phyloP scores from a whole-genome alignment of 2,329 filamentous ascomycete species.

The Claviceps sp. region DNA sequence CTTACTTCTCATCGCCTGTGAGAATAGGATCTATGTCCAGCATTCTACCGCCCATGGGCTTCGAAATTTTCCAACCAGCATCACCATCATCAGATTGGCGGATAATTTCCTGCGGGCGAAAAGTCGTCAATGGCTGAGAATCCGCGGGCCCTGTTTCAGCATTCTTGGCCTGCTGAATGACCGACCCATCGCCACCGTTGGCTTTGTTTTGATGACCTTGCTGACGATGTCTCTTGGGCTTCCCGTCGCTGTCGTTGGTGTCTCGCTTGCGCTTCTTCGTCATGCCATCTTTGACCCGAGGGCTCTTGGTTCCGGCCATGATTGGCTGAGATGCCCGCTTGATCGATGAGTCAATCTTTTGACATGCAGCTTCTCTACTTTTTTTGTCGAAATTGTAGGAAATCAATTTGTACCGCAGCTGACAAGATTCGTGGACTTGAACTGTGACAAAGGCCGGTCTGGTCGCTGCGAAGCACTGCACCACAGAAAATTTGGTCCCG shows the following conservation, averaged over 20 bases:
- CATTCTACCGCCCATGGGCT: conserved; percentile 52
- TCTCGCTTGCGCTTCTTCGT: conserved; percentile 36
- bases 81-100: conserved; percentile 18
- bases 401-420: conserved; percentile 4
- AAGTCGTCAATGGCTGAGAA: conserved; percentile 3
- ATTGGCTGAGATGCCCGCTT: conserved; percentile 5
- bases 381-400: not conserved
- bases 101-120: conserved; percentile 13
- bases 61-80: conserved; percentile 45
- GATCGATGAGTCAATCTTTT: not conserved
- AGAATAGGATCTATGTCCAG: conserved; percentile 51
- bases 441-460: not conserved
- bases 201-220: conserved; percentile 17
- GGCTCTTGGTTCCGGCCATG: conserved; percentile 23
- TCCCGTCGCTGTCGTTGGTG: conserved; percentile 25
- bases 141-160: conserved; percentile 2
- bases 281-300: conserved; percentile 21
- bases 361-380: not conserved
- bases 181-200: conserved; percentile 10
- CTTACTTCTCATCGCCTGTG: conserved; percentile 47
- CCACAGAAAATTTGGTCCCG: conserved; percentile 26
- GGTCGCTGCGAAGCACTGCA: not conserved
- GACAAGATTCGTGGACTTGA: conserved; percentile 1
- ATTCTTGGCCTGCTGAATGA: conserved; percentile 1
- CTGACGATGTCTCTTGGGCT: conserved; percentile 27